Evolutionary conservation across 139 green algal genomes (phyloP), one percentile per base, ranked within the genome.

Genomic region (Chlorella sp.): DNA sequence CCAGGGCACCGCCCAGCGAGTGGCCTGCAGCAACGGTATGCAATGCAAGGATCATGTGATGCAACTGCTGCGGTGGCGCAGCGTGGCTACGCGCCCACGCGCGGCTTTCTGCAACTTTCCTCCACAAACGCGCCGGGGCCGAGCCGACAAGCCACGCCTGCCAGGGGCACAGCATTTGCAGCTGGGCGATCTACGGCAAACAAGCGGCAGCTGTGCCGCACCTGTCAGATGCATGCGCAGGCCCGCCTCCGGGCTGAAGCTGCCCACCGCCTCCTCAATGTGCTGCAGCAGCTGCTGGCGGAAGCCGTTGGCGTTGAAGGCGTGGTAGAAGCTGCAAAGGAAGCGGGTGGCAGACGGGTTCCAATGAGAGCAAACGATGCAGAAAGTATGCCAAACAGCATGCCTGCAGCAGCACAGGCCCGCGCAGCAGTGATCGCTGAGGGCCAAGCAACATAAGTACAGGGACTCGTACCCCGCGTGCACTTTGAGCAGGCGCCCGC

Each of bases 1-100:
- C 47, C 39, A 83, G 63, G 18, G 78, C 62, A 20, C 78, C 78
- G 18, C 78, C 78, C 76, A 82, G 60, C 36, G 55, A 71, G 36
- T 82, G 75, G 34, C 75, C 78, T 83, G 78, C 78, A n/a, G 5
- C 1, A 7, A 17, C 34, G 32, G 51, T 17, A 56, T 4, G 55
- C n/a, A n/a, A n/a, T n/a, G n/a, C n/a, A n/a, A n/a, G n/a, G n/a
- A n/a, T n/a, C n/a, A n/a, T n/a, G n/a, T n/a, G n/a, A n/a, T n/a
- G n/a, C n/a, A n/a, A n/a, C n/a, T n/a, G n/a, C n/a, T n/a, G n/a
- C n/a, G n/a, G n/a, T n/a, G n/a, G n/a, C n/a, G n/a, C n/a, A n/a
- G n/a, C n/a, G n/a, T n/a, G n/a, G n/a, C n/a, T n/a, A n/a, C n/a
- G n/a, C n/a, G n/a, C n/a, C n/a, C n/a, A n/a, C n/a, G n/a, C n/a